Evolutionary conservation across 108 stramenopile species (phyloP).

Genomic region (Poteriospumella lacustris): DNA sequence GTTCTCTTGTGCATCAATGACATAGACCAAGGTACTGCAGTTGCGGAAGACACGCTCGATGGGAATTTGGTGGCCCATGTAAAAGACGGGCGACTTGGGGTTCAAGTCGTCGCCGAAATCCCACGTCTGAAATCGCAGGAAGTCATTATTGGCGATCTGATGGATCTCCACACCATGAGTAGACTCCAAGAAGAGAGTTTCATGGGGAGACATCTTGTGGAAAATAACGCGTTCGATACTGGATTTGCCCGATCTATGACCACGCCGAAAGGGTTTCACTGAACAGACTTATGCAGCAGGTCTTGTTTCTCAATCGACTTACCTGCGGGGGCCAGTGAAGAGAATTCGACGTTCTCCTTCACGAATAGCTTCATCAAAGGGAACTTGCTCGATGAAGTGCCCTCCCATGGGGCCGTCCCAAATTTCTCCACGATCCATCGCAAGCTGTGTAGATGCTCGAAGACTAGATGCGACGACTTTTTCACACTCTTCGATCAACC

Average conservation of each 20-base stretch:
- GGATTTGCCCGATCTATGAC: conserved; percentile 33
- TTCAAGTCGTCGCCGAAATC: conserved; percentile 91
- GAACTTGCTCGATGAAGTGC: not conserved
- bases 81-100: not conserved
- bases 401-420: no score
- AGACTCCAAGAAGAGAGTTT: conserved; percentile 87
- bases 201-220: conserved; percentile 99
- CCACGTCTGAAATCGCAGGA: conserved; percentile 92
- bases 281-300: not conserved
- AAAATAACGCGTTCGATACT: conserved; percentile 84
- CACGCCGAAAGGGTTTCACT: not conserved
- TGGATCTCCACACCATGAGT: conserved; percentile 59
- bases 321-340: conserved; percentile 13
- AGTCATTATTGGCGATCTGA: conserved; percentile 62
- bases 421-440: no score
- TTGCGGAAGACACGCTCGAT: conserved; percentile 32
- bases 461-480: no score
- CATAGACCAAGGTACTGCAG: conserved; percentile 46
- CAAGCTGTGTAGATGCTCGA: no score
- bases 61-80: not conserved
- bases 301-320: not conserved
- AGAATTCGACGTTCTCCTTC: conserved; percentile 1
- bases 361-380: not conserved
- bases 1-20: conserved; percentile 61
- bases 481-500: no score